Evolutionary conservation across 2,329 filamentous ascomycete genomes (phyloP).

Genomic region (Torrubiella hemipterigena): DNA sequence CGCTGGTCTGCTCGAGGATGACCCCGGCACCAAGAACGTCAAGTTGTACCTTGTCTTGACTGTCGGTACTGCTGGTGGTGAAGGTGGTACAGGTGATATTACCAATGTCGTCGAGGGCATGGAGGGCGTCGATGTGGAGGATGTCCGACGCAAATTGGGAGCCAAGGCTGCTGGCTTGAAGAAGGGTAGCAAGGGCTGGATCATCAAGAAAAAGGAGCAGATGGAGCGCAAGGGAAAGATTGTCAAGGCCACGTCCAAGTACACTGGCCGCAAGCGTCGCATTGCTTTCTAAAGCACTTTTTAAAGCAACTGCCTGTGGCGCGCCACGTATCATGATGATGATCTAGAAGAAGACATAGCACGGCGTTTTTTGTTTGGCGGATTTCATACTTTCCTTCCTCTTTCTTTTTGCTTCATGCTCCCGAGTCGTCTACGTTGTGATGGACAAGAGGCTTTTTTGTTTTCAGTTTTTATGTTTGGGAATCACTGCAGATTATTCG

Average conservation of each 20-base stretch:
- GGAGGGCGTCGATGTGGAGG: slow-evolving; percentile 75
- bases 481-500: too few relatives aligned
- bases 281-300: slow-evolving; percentile 49
- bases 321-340: too few relatives aligned
- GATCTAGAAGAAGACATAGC: too few relatives aligned
- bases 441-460: too few relatives aligned
- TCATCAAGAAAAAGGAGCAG: slow-evolving; percentile 77
- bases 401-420: background rate
- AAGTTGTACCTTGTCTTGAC: slow-evolving; percentile 96
- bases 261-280: slow-evolving; percentile 80
- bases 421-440: too few relatives aligned
- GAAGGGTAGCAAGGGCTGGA: slow-evolving; percentile 81
- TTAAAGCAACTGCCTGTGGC: too few relatives aligned
- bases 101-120: slow-evolving; percentile 81
- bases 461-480: too few relatives aligned
- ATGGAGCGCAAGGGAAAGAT: slow-evolving; percentile 93
- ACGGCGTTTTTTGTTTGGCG: slow-evolving; percentile 14
- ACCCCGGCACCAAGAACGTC: slow-evolving; percentile 88
- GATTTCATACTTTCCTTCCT: slow-evolving; percentile 7
- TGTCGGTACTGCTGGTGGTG: slow-evolving; percentile 52
- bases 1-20: slow-evolving; percentile 87
- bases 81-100: slow-evolving; percentile 59
- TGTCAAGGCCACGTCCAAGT: slow-evolving; percentile 85
- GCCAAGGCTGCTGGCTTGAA: slow-evolving; percentile 41
- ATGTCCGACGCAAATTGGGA: slow-evolving; percentile 45